phyloP scores from a whole-genome alignment of 768 basidiomycete genomes.

The Mycena indigotica region DNA sequence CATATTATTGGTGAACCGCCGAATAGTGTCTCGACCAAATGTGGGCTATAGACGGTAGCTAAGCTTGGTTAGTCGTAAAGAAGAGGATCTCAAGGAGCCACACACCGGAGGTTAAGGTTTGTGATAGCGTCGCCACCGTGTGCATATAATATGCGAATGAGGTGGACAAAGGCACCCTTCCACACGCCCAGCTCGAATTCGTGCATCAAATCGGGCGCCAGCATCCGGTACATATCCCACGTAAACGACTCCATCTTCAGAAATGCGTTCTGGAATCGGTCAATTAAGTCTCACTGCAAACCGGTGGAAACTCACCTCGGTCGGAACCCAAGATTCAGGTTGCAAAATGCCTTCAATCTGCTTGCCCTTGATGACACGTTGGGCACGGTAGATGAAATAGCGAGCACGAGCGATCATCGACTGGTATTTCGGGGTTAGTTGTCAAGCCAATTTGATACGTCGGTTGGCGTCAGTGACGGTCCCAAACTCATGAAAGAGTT shows the following conservation, averaged over 20 bases:
- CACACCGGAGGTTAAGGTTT: slow-evolving; percentile 21
- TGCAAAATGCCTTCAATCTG: background rate
- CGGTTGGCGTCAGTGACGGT: slow-evolving; percentile 3
- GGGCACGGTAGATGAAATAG: background rate
- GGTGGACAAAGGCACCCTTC: slow-evolving; percentile 28
- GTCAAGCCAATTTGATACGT: background rate
- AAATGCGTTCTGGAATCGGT: background rate
- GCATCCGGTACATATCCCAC: slow-evolving; percentile 16
- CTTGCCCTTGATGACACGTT: background rate
- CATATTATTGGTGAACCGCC: no score
- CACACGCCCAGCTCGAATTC: slow-evolving; percentile 32
- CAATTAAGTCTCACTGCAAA: no score
- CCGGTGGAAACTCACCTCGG: background rate
- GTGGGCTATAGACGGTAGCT: no score
- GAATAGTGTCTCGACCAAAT: no score
- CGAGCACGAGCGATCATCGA: background rate
- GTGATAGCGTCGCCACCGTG: slow-evolving; percentile 7
- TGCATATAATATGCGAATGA: slow-evolving; percentile 25
- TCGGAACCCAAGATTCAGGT: slow-evolving; percentile 1
- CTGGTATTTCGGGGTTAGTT: background rate
- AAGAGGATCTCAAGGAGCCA: no score
- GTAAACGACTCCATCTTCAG: background rate
- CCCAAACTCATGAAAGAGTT: slow-evolving; percentile 26
- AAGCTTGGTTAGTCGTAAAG: no score
- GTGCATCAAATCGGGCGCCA: slow-evolving; percentile 29